Evolutionary conservation across 2,329 filamentous ascomycete genomes (phyloP), one percentile per base, ranked within the genome.

Genomic region (Diplodia mutila): DNA sequence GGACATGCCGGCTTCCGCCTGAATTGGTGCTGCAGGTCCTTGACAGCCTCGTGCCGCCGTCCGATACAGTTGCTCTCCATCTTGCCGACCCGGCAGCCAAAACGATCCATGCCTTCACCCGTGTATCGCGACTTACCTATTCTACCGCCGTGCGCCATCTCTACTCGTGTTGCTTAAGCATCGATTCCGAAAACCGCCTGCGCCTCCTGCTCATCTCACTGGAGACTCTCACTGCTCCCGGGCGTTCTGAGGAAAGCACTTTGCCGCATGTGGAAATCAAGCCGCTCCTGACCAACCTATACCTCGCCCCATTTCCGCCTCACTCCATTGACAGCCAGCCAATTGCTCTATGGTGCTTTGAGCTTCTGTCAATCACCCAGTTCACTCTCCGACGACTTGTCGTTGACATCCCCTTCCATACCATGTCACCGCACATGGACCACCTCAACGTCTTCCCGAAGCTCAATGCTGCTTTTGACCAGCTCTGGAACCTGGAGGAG

Each of bases 401-500:
- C 55, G 78, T 86, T 51, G 77, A 83, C 67, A 84, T 85, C 70
- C 83, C 84, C 7, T 80, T 85, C 54, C 75, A 79, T 25, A 82
- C 75, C 64, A 73, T 84, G 18, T 78, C 80, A 32, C 79, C 78
- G 1, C 75, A 79, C 27, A 77, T 83, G 34, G 82, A 85, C 66
- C 78, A 80, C 67, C 72, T 80, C 0, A 71, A 66, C 21, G 74
- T 73, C 53, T 76, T 78, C 48, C 76, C 73, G 32, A 80, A 78
- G 4, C 77, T 86, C 8, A 78, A 79, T 12, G 77, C 81, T n/a
- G 84, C 82, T 0, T 84, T 86, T 67, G 72, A 76, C 70, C 72
- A 77, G 54, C 78, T 86, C 0, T 73, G 77, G 48, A 74, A 70
- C 37, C 75, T 86, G 9, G 81, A 85, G 67, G 82, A 85, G 70